Percentiles rank a stretch among this genome's conserved stretches.
Conservation (phyloP, 2,329 filamentous ascomycete genomes). For the Lachnellula willkommii region DNA sequence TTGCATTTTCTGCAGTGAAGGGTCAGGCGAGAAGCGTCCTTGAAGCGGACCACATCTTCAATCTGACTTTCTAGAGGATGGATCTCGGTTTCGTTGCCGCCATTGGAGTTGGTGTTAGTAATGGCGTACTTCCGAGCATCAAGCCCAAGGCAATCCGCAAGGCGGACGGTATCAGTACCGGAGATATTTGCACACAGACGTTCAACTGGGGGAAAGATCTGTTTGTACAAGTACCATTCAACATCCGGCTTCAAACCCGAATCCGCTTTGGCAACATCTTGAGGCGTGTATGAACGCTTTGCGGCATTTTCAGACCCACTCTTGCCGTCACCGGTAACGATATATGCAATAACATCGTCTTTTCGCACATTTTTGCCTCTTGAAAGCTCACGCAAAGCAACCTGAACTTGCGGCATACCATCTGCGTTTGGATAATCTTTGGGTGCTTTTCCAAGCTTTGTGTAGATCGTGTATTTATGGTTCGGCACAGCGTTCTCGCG, state of each 20-base stretch:
- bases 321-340: conserved; percentile 73
- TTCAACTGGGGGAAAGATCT: conserved; percentile 96
- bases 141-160: conserved; percentile 90
- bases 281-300: conserved; percentile 82
- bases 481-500: conserved; percentile 68
- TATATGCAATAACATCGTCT: conserved; percentile 93
- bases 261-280: conserved; percentile 75
- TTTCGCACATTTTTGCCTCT: conserved; percentile 84
- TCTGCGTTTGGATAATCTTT: conserved; percentile 91
- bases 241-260: conserved; percentile 77
- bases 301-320: conserved; percentile 62
- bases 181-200: conserved; percentile 93
- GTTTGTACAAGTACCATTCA: conserved; percentile 98
- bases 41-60: conserved; percentile 84
- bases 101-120: conserved; percentile 49
- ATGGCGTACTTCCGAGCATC: conserved; percentile 83
- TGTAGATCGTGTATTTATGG: conserved; percentile 95
- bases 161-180: conserved; percentile 81
- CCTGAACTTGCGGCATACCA: conserved; percentile 95
- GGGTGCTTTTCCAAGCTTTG: conserved; percentile 90
- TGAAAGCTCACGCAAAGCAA: conserved; percentile 81
- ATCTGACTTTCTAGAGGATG: conserved; percentile 92
- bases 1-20: conserved; percentile 82
- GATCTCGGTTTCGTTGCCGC: conserved; percentile 62
- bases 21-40: conserved; percentile 68